A percentile compares a stretch with the other conserved stretches of the same genome.
phyloP scores from a whole-genome alignment of 2,329 filamentous ascomycete genomes.

The Calonectria pauciramosa region DNA sequence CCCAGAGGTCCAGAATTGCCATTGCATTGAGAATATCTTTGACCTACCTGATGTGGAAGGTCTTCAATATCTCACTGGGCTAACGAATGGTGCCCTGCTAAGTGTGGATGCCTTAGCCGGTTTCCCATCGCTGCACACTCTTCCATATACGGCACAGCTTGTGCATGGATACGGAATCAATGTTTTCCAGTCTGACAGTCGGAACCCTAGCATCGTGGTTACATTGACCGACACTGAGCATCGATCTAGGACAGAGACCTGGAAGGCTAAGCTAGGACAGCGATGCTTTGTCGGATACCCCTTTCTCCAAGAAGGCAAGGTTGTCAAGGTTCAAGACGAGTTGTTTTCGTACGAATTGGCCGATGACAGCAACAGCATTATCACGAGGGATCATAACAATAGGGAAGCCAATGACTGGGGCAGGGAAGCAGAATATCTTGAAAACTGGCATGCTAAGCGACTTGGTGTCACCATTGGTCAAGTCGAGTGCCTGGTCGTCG shows the following conservation, averaged over 20 bases:
- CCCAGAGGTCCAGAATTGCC: slow-evolving; percentile 88
- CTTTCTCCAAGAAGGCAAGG: slow-evolving; percentile 93
- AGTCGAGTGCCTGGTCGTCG: slow-evolving; percentile 90
- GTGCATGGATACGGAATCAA: slow-evolving; percentile 84
- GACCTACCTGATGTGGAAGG: slow-evolving; percentile 94
- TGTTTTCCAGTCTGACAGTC: slow-evolving; percentile 95
- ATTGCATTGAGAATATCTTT: slow-evolving; percentile 95
- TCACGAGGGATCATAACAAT: slow-evolving; percentile 78
- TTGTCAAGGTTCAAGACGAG: slow-evolving; percentile 91
- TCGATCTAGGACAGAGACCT: slow-evolving; percentile 78
- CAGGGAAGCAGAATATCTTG: slow-evolving; percentile 86
- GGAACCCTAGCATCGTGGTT: slow-evolving; percentile 96
- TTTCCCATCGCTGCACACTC: slow-evolving; percentile 89
- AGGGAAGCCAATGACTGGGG: slow-evolving; percentile 86
- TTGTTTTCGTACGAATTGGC: slow-evolving; percentile 88
- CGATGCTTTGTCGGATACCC: slow-evolving; percentile 94
- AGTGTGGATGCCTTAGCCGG: slow-evolving; percentile 89
- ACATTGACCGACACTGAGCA: slow-evolving; percentile 82
- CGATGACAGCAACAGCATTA: slow-evolving; percentile 73
- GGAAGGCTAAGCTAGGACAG: slow-evolving; percentile 85
- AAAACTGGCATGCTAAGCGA: slow-evolving; percentile 90
- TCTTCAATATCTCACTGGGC: slow-evolving; percentile 84
- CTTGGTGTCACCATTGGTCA: slow-evolving; percentile 88
- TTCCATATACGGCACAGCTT: slow-evolving; percentile 85
- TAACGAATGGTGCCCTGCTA: slow-evolving; percentile 87